Evolutionary conservation across 2,329 filamentous ascomycete genomes (phyloP).

Genomic region (Cytospora piceicola): DNA sequence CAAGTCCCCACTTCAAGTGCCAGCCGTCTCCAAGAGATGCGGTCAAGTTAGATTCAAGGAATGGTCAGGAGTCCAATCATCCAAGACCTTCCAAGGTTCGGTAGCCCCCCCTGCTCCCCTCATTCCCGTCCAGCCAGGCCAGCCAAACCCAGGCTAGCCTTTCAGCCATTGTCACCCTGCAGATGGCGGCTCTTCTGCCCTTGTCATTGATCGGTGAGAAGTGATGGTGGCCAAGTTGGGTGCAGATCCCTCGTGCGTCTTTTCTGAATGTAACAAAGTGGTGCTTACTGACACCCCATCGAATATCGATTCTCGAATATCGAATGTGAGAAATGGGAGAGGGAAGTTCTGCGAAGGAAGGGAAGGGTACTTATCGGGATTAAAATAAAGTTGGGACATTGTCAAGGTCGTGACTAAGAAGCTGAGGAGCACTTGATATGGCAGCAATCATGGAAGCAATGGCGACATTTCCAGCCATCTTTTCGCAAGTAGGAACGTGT

Average conservation of each 20-base stretch:
- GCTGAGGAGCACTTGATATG: not conserved
- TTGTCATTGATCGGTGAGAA: slow-evolving; percentile 3
- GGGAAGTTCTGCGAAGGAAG: too few species aligned
- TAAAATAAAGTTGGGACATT: not conserved
- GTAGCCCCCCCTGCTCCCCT: not conserved
- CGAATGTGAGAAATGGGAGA: not conserved
- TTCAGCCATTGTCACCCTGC: slow-evolving; percentile 6
- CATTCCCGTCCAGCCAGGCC: slow-evolving; percentile 9
- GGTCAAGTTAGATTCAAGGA: slow-evolving; percentile 15
- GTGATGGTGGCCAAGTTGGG: not conserved
- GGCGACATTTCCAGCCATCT: slow-evolving; percentile 13
- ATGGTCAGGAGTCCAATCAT: not conserved
- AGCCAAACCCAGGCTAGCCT: too few species aligned
- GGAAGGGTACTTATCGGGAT: too few species aligned
- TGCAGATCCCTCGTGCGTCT: not conserved
- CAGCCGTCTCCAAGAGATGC: slow-evolving; percentile 24
- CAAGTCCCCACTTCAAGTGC: not conserved
- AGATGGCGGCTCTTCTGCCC: slow-evolving; percentile 8
- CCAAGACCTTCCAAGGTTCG: not conserved
- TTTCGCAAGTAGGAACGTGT: slow-evolving; percentile 10
- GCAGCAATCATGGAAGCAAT: not conserved
- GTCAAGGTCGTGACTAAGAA: not conserved
- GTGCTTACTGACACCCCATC: too few species aligned
- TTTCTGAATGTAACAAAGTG: not conserved
- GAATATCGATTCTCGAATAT: too few species aligned